Evolutionary conservation across 805 yeast species (phyloP).

Genomic region (Lachancea cidri): DNA sequence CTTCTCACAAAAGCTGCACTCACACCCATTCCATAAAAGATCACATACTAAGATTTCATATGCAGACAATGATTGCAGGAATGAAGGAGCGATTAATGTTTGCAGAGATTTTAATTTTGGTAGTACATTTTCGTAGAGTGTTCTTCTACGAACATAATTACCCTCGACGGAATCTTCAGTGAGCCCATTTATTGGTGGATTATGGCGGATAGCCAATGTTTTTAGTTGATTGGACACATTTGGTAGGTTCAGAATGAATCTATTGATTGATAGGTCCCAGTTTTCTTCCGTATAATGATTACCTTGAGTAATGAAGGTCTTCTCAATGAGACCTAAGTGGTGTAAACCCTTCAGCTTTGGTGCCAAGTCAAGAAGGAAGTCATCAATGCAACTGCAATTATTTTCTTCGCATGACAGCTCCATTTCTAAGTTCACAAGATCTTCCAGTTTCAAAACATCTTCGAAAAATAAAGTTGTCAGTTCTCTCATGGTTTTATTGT

Average conservation of each 20-base stretch:
- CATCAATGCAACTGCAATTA: slow-evolving; percentile 42
- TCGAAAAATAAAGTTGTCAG: slow-evolving; percentile 30
- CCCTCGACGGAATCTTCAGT: slow-evolving; percentile 69
- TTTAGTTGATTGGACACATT: slow-evolving; percentile 29
- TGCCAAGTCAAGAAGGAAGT: slow-evolving; percentile 37
- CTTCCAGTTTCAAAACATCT: slow-evolving; percentile 26
- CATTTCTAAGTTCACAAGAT: slow-evolving; percentile 43
- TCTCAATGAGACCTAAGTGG: slow-evolving; percentile 30
- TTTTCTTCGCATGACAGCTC: slow-evolving; percentile 49
- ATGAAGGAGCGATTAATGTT: slow-evolving; percentile 50
- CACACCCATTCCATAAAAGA: slow-evolving; percentile 73
- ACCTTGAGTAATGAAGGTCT: slow-evolving; percentile 32
- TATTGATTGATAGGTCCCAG: slow-evolving; percentile 48
- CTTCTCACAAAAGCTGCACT: slow-evolving; percentile 51
- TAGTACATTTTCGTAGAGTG: slow-evolving; percentile 43
- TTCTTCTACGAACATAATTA: slow-evolving; percentile 56
- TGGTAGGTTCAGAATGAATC: slow-evolving; percentile 37
- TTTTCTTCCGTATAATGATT: slow-evolving; percentile 46
- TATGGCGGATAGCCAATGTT: slow-evolving; percentile 50
- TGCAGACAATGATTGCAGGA: slow-evolving; percentile 55
- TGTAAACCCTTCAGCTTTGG: slow-evolving; percentile 26
- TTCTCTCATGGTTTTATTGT: slow-evolving; percentile 33
- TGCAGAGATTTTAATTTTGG: slow-evolving; percentile 42
- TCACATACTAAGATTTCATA: slow-evolving; percentile 70
- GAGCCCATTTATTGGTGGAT: slow-evolving; percentile 52